Evolutionary conservation across 768 basidiomycete species (phyloP).

Genomic region (Podaxis carcinomalis): DNA sequence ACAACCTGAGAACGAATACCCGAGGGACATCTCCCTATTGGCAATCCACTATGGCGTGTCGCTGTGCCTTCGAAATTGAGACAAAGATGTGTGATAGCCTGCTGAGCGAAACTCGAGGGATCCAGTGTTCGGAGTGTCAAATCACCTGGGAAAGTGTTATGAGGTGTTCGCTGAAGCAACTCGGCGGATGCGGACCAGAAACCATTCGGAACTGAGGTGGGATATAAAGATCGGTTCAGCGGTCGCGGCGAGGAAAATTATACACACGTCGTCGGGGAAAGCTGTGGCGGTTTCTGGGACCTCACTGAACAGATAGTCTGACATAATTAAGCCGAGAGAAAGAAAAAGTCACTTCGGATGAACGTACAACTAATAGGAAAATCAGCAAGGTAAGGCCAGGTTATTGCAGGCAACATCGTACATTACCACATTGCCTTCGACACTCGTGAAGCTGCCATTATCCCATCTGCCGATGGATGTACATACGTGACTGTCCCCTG

Average conservation of each 20-base stretch:
- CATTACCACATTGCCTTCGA: slow-evolving; percentile 33
- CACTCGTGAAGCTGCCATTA: slow-evolving; percentile 33
- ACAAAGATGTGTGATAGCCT: slow-evolving; percentile 35
- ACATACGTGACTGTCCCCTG: neutral
- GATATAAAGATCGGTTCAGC: neutral
- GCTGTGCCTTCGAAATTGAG: slow-evolving; percentile 33
- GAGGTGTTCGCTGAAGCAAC: neutral
- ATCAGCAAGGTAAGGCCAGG: neutral
- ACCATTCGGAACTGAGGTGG: slow-evolving; percentile 33
- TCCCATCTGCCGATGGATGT: slow-evolving; percentile 21
- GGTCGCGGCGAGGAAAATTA: neutral
- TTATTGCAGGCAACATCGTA: slow-evolving; percentile 12
- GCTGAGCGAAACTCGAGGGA: slow-evolving; percentile 28
- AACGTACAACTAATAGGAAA: neutral
- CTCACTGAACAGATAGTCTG: slow-evolving; percentile 33
- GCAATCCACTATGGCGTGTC: slow-evolving; percentile 25
- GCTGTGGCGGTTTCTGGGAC: slow-evolving; percentile 29
- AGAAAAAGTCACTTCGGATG: neutral
- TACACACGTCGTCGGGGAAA: slow-evolving; percentile 35
- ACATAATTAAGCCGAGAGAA: neutral
- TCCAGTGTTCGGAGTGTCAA: slow-evolving; percentile 29
- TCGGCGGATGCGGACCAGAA: slow-evolving; percentile 21
- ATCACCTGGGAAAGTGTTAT: slow-evolving; percentile 20
- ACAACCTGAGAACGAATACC: slow-evolving; percentile 34
- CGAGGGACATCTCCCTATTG: slow-evolving; percentile 27